Evolutionary conservation across 148 eudicot genomes (phyloP).

Genomic region (Rhododendron ferrugineum): DNA sequence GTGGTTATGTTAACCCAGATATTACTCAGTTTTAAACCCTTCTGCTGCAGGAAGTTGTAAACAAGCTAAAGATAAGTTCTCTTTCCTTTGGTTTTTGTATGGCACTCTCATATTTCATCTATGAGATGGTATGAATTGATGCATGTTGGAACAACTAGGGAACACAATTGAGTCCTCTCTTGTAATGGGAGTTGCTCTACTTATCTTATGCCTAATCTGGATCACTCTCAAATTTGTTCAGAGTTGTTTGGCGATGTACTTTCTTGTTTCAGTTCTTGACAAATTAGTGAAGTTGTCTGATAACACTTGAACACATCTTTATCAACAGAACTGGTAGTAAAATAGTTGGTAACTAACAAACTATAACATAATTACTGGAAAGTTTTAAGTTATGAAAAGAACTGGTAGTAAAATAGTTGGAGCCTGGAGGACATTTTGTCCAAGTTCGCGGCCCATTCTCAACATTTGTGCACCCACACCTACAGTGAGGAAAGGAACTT

Average conservation of each 20-base stretch:
- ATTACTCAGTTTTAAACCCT: neutral
- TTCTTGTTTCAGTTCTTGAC: neutral
- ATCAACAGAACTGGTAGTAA: neutral
- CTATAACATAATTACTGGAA: neutral
- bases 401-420: neutral
- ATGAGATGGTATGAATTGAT: neutral
- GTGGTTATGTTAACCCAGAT: neutral
- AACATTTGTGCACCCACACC: neutral
- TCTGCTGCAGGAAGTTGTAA: neutral
- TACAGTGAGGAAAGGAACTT: neutral
- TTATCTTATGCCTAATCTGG: neutral
- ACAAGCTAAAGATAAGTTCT: neutral
- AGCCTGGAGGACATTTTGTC: neutral
- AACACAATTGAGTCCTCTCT: neutral
- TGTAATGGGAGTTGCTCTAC: neutral
- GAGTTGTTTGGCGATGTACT: neutral
- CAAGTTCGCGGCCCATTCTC: neutral
- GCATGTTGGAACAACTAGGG: neutral
- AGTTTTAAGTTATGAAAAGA: neutral
- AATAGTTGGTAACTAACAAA: neutral
- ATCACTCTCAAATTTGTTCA: neutral
- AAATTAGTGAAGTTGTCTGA: neutral
- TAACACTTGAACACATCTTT: neutral
- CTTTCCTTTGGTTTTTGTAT: neutral
- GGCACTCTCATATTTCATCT: neutral